Base-by-base conservation (phyloP, 768 basidiomycete genomes). In the Calocera viscosa region DNA sequence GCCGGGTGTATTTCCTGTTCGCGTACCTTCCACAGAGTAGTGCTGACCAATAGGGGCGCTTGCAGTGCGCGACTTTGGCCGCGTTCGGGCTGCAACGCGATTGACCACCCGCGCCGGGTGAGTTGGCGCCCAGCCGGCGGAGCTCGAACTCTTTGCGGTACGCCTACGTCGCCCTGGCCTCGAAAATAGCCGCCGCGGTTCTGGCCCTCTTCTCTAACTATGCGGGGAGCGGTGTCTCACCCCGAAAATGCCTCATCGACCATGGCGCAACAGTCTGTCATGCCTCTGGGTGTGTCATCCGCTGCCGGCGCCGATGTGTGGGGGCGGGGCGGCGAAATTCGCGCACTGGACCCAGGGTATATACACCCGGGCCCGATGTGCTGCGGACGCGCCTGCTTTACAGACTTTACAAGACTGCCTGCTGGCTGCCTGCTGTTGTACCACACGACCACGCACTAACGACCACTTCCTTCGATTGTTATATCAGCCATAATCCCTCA, bases 401-500 rank as follows among this genome's bases (percentile, higher is more conserved):
- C 35, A 38, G 35, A 38, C 35, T 47, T 10, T 40, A 40, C 24
- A 47, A 7, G 14, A 5, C 53, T 60, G 16, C 53, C 26, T 28
- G 11, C 24, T 60, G 16, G 53, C 30, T 60, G 10, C 53, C 53
- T 60, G 26, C 30, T 47, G 19, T 17, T 47, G 5, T 19, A 47
- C 43, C 43, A 47, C 16, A 17, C 24, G 3, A 7, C 3, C 19
- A 40, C 39, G 10, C 39, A 19, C 39, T 40, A 24, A 47, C 24
- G 8, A 47, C 35, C 8, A 7, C 43, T 5, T 3, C 43, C 7
- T 47, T 7, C 43, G 19, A 24, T 19, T 38, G 35, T 19, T 47
- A 60, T 60, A 60, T 60, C 24, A 60, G 53, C 53, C 53, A 30
- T 60, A 60, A 60, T 60, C 53, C 24, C 53, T 60, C 53, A 60